Evolutionary conservation across 2,329 filamentous ascomycete genomes (phyloP), one percentile per base, ranked within the genome.

Genomic region (Neopestalotiopsis clavispora): DNA sequence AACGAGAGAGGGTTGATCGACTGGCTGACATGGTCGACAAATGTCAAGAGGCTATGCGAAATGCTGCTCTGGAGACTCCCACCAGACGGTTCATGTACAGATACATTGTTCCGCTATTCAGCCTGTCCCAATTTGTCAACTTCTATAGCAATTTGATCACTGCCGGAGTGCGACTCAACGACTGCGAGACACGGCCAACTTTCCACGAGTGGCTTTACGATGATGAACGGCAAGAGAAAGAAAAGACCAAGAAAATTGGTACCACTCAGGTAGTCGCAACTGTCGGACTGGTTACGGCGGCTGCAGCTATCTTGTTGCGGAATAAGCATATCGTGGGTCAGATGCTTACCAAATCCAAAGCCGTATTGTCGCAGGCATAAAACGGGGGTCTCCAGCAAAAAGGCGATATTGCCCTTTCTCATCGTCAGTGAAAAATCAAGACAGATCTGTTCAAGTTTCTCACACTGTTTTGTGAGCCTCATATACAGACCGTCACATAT

Each of bases 21-120:
- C 49, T 66, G 6, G 23, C 20, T 6, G 52, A 66, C 40, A 66
- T 66, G 65, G 65, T 66, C 7, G 52, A 66, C 13, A 32, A 56
- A 28, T 66, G 40, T 32, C 65, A 66, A 32, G 65, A 59, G 49
- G 65, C 65, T 52, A 66, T 66, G 49, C 49, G 49, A 17, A 20
- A 28, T 28, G 32, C 57, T 4, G 65, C 65, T 4, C 38, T 28
- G 65, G 52, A 66, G 42, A 58, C 30, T 10, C 57, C 49, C 17
- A 34, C 34, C 14, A 56, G 49, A 2, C 56, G 57, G 34, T 14
- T 66, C 10, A 32, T 66, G 28, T 20, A 7, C 28, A 56, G 38
- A 14, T 66, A 66, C 20, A 59, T 66, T 13, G 52, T 38, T 6
- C 65, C 65, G 9, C 20, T 66, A 10, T 28, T 66, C 9, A 30